Percentiles rank a stretch among this genome's conserved stretches.
These are phyloP conservation scores for Lachnellula cervina DNA, from an alignment of 2,329 filamentous ascomycete species.

Conservation along the genomic window DNA sequence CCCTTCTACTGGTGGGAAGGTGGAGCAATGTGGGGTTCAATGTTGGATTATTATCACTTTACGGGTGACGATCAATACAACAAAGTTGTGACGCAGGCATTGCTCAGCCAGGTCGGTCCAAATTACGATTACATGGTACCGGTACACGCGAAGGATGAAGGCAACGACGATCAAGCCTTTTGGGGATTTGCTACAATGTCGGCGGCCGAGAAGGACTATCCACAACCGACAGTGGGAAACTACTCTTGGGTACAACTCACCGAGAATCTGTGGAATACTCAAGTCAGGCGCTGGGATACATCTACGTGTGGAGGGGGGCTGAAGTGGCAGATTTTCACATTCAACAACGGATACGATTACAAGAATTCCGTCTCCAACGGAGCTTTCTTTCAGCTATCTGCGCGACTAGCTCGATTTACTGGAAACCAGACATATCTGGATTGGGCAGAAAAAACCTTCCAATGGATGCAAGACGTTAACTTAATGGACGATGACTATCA, in stretches of 20 bases:
- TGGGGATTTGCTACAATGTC: constrained; percentile 66
- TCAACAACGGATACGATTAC: constrained; percentile 75
- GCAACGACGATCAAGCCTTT: constrained; percentile 72
- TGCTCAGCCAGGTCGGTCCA: constrained; percentile 56
- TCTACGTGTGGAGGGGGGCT: constrained; percentile 65
- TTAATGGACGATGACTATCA: constrained; percentile 51
- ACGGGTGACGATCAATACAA: constrained; percentile 59
- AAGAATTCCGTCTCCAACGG: constrained; percentile 80
- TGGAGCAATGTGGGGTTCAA: constrained; percentile 34
- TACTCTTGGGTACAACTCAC: constrained; percentile 64
- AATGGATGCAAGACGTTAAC: constrained; percentile 56
- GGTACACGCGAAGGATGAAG: constrained; percentile 53
- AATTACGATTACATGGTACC: constrained; percentile 56
- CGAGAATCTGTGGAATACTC: constrained; percentile 67
- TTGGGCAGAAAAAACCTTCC: constrained; percentile 63
- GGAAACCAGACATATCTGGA: constrained; percentile 60
- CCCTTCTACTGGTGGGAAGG: constrained; percentile 61
- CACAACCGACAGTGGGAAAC: constrained; percentile 49
- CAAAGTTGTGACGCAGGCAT: constrained; percentile 51
- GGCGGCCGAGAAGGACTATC: constrained; percentile 64
- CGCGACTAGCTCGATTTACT: constrained; percentile 66
- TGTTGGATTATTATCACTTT: constrained; percentile 41
- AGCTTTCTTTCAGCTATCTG: constrained; percentile 76
- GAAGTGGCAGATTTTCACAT: constrained; percentile 74
- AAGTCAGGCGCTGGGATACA: constrained; percentile 66